Evolutionary conservation across 1,284 basidiomycete species (phyloP).

Genomic region (Cutaneotrichosporon dermatis): DNA sequence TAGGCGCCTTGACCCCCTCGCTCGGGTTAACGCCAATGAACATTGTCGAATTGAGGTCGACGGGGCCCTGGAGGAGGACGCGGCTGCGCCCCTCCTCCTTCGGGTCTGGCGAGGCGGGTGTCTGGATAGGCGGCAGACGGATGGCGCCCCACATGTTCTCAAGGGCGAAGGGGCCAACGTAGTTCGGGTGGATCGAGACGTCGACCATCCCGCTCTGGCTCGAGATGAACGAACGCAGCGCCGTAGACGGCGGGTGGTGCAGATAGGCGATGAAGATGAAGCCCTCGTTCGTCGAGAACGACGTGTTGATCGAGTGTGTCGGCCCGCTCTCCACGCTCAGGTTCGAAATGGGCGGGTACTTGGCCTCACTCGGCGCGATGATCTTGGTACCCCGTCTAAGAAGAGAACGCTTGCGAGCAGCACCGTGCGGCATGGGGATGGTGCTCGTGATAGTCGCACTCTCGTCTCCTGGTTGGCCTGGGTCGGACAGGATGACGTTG

Average conservation of each 20-base stretch:
- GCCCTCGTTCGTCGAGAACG: slow-evolving; percentile 39
- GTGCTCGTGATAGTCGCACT: slow-evolving; percentile 12
- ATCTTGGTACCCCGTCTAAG: background rate
- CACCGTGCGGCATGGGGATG: slow-evolving; percentile 13
- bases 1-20: slow-evolving; percentile 15
- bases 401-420: background rate
- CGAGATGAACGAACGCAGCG: slow-evolving; percentile 29
- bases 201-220: slow-evolving; percentile 38
- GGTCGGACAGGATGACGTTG: slow-evolving; percentile 41
- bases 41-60: slow-evolving; percentile 24
- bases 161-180: slow-evolving; percentile 42
- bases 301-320: slow-evolving; percentile 31
- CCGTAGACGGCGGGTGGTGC: slow-evolving; percentile 34
- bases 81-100: slow-evolving; percentile 18
- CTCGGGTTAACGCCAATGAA: slow-evolving; percentile 23
- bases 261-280: slow-evolving; percentile 40
- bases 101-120: slow-evolving; percentile 25
- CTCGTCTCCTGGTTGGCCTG: slow-evolving; percentile 17
- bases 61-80: slow-evolving; percentile 22
- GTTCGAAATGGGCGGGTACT: background rate
- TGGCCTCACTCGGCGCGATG: slow-evolving; percentile 1
- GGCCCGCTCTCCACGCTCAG: slow-evolving; percentile 2
- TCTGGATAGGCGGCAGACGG: slow-evolving; percentile 25
- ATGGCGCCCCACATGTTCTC: slow-evolving; percentile 38
- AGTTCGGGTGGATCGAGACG: slow-evolving; percentile 41